These are phyloP conservation scores for Lyophyllum semitale DNA, from an alignment of 768 basidiomycete species.

Conservation along the genomic window DNA sequence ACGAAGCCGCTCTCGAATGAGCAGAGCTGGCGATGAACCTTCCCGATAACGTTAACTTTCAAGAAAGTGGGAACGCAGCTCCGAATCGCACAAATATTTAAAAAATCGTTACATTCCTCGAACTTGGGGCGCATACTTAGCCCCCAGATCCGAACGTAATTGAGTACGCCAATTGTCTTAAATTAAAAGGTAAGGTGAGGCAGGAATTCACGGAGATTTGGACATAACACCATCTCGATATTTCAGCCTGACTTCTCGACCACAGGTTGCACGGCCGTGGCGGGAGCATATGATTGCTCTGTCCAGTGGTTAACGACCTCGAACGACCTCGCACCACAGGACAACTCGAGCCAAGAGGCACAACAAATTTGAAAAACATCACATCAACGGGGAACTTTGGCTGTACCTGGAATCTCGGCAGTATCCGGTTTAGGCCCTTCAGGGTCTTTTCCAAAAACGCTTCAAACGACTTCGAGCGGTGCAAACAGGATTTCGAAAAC, in stretches of 20 bases:
- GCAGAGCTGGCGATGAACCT: no score
- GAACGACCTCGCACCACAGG: no score
- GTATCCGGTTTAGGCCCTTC: neutral
- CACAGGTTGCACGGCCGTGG: neutral
- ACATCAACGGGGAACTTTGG: slow-evolving; percentile 1
- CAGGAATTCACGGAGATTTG: neutral
- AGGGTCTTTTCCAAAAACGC: neutral
- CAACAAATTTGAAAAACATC: neutral
- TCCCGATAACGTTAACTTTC: no score
- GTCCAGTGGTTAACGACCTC: neutral
- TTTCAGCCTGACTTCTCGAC: neutral
- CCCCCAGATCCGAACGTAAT: neutral
- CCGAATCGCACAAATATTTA: no score
- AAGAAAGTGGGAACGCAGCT: no score
- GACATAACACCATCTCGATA: neutral
- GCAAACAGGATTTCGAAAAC: neutral
- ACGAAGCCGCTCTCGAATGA: no score
- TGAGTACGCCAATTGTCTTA: neutral
- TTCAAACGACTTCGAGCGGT: neutral
- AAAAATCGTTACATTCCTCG: no score
- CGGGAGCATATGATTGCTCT: neutral
- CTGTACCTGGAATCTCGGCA: neutral
- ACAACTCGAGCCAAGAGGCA: neutral
- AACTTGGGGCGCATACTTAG: no score
- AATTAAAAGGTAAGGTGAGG: neutral